Evolutionary conservation across 768 basidiomycete genomes (phyloP).

Genomic region (Trametes sanguinea): DNA sequence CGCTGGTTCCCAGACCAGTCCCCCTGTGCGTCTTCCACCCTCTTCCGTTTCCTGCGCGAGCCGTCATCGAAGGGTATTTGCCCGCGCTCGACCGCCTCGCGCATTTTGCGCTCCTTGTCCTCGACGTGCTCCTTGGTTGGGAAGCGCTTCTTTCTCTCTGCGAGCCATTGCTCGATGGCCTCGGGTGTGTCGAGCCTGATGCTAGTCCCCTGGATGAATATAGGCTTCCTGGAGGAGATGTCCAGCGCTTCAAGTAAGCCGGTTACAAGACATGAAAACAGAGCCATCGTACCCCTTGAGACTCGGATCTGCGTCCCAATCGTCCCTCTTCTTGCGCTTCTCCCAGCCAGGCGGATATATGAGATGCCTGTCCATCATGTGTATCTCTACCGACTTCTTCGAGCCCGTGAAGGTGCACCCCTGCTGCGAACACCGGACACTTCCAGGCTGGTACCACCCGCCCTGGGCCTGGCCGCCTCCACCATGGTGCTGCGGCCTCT

Average conservation of each 20-base stretch:
- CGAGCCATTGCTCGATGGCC: slow-evolving; percentile 81
- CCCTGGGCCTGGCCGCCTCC: slow-evolving; percentile 14
- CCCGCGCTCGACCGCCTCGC: slow-evolving; percentile 80
- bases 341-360: slow-evolving; percentile 79
- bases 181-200: slow-evolving; percentile 80
- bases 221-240: slow-evolving; percentile 52
- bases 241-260: not conserved
- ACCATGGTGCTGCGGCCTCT: slow-evolving; percentile 3
- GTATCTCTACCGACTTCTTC: slow-evolving; percentile 63
- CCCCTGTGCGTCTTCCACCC: slow-evolving; percentile 32
- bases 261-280: not conserved
- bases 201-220: slow-evolving; percentile 79
- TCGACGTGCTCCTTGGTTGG: slow-evolving; percentile 69
- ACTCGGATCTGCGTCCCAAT: slow-evolving; percentile 84
- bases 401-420: slow-evolving; percentile 74
- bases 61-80: slow-evolving; percentile 59
- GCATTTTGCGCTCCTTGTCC: slow-evolving; percentile 79
- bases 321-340: slow-evolving; percentile 49
- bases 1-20: slow-evolving; percentile 7
- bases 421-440: slow-evolving; percentile 56
- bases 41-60: slow-evolving; percentile 46
- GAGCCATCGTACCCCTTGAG: slow-evolving; percentile 62
- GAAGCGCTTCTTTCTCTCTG: slow-evolving; percentile 84
- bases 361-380: slow-evolving; percentile 91
- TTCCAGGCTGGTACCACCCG: slow-evolving; percentile 67